These are phyloP conservation scores for Trametes meyenii DNA, from an alignment of 768 basidiomycete species.

Conservation along the genomic window DNA sequence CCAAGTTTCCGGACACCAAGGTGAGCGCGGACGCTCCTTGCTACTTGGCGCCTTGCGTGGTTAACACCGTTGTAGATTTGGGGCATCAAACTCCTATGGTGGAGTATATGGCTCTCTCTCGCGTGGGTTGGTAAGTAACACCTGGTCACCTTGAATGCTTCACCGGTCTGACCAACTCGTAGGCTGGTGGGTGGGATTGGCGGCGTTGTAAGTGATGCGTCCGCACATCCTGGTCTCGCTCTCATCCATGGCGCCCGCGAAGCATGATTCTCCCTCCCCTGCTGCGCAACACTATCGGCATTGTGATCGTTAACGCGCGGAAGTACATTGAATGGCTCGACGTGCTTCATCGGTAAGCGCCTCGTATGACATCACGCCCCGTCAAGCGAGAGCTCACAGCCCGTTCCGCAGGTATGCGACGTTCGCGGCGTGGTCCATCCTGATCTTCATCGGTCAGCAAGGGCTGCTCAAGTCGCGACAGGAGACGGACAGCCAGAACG, in stretches of 20 bases:
- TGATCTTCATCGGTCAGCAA: slow-evolving; percentile 72
- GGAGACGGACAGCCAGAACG: slow-evolving; percentile 28
- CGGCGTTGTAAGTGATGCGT: slow-evolving; percentile 53
- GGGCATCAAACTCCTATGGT: slow-evolving; percentile 67
- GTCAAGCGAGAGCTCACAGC: neutral
- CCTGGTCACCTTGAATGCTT: neutral
- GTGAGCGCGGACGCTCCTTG: slow-evolving; percentile 38
- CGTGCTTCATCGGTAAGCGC: slow-evolving; percentile 57
- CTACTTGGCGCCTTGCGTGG: neutral
- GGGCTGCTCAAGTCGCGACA: slow-evolving; percentile 61
- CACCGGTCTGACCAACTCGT: slow-evolving; percentile 1
- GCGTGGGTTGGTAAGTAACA: slow-evolving; percentile 66
- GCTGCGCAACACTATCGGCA: slow-evolving; percentile 66
- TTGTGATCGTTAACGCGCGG: slow-evolving; percentile 69
- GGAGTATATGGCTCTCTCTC: slow-evolving; percentile 85
- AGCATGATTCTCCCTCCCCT: slow-evolving; percentile 50
- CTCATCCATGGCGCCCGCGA: neutral
- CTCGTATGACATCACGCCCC: neutral
- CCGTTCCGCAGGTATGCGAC: slow-evolving; percentile 55
- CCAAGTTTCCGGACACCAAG: slow-evolving; percentile 49
- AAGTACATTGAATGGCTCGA: slow-evolving; percentile 81
- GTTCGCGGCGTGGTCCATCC: slow-evolving; percentile 65
- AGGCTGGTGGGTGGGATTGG: slow-evolving; percentile 81
- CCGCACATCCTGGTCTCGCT: neutral
- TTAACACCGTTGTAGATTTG: slow-evolving; percentile 46